Percentiles rank a stretch among this genome's conserved stretches.
These are phyloP conservation scores for Danielia reshetovae DNA, from an alignment of 805 yeast genomes.

Conservation along the genomic window DNA sequence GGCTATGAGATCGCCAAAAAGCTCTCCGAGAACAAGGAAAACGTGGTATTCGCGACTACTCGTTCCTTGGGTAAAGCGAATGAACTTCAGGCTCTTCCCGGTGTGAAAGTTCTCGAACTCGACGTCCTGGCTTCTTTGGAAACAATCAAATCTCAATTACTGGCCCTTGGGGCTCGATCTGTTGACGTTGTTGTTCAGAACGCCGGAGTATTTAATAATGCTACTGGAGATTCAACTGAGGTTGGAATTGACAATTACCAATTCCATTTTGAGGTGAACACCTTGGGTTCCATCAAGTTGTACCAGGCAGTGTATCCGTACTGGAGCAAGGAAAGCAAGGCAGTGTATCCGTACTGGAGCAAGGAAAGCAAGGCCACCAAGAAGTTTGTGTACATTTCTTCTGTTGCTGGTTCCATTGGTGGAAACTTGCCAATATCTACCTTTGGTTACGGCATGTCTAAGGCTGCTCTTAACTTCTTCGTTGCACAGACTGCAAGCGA, in stretches of 20 bases:
- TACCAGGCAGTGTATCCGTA: slow-evolving; percentile 25
- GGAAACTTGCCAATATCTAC: slow-evolving; percentile 1
- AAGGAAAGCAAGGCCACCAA: slow-evolving; percentile 12
- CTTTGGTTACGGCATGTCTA: slow-evolving; percentile 33
- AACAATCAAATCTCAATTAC: slow-evolving; percentile 3
- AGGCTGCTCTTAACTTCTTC: slow-evolving; percentile 35
- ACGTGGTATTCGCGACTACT: slow-evolving; percentile 20
- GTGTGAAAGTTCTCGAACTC: neutral
- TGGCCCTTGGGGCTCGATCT: slow-evolving; percentile 7
- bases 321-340: slow-evolving; percentile 15
- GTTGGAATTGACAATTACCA: neutral
- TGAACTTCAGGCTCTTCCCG: neutral
- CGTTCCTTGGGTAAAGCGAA: slow-evolving; percentile 10
- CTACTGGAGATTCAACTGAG: slow-evolving; percentile 6
- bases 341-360: slow-evolving; percentile 20
- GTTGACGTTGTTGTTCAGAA: slow-evolving; percentile 23
- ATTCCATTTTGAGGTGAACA: slow-evolving; percentile 19
- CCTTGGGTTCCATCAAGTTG: slow-evolving; percentile 26
- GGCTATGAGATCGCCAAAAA: slow-evolving; percentile 30
- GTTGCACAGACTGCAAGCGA: slow-evolving; percentile 11
- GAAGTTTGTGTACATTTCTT: slow-evolving; percentile 23
- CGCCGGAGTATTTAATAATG: slow-evolving; percentile 15
- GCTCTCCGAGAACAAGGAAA: slow-evolving; percentile 17
- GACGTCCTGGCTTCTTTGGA: neutral
- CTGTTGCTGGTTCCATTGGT: slow-evolving; percentile 17